Evolutionary conservation across 140 eudicot species (phyloP), one percentile per base, ranked within the genome.

Genomic region (Ambrosia hybrid): DNA sequence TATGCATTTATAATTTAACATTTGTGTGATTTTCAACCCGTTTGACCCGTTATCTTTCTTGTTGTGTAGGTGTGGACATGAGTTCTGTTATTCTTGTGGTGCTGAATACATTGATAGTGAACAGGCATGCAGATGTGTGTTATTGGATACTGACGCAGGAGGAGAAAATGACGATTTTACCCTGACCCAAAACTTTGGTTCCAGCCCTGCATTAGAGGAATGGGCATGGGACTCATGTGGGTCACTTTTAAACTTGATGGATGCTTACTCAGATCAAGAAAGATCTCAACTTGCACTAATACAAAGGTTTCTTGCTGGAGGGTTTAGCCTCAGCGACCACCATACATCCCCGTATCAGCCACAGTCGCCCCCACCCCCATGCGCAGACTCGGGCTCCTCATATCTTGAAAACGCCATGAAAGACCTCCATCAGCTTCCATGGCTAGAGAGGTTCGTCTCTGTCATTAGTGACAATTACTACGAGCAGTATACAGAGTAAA

Each of bases 171-270:
- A 82, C 12, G 59, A 74, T 65, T 77, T 69, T 33, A 67, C 78
- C 65, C 83, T 72, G 59, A 73, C 75, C 57, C 79, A 66, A 37
- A 79, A 79, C 75, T 72, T 79, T 7, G 49, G 62, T 57, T 79
- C 83, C 33, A 73, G 77, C 57, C 85, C 85, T 37, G 76, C 86
- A 21, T 63, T 81, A 0, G 96, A 90, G 64, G 91, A 75, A 65
- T 90, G 97, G 98, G 88, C 95, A 34, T 87, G 91, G 97, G 95
- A 90, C 67, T 87, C 98, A n/a, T 93, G 88, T 41, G 96, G 88
- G 1, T 78, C 96, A 0, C 83, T 87, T 64, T 85, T 97, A 12
- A 81, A 76, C 69, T 76, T 81, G 69, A 83, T 86, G 89, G 98
- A 93, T 68, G 92, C 97, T 34, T 93, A 90, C 77, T 85, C 98